Evolutionary conservation across 2,329 filamentous ascomycete genomes (phyloP).

Genomic region (Paecilomyces variotii): DNA sequence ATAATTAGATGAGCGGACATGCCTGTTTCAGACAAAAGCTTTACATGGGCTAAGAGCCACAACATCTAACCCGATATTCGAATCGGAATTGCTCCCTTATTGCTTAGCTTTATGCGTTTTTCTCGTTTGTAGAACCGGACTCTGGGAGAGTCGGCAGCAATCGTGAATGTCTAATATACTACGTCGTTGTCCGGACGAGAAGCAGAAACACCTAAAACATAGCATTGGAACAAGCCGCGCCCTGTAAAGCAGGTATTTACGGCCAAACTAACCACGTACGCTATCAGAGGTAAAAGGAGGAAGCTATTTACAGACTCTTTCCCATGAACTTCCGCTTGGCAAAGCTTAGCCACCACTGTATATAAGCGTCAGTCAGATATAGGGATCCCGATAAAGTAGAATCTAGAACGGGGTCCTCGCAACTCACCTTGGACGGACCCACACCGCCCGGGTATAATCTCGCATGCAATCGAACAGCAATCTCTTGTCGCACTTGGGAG

Average conservation of each 20-base stretch:
- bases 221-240: background rate
- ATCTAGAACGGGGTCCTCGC: conserved; percentile 19
- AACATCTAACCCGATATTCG: background rate
- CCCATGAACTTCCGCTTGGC: conserved; percentile 99
- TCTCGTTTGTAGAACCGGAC: background rate
- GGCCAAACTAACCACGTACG: background rate
- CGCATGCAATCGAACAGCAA: conserved; percentile 72
- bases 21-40: background rate
- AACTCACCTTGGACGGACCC: conserved; percentile 55
- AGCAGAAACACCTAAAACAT: background rate
- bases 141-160: background rate
- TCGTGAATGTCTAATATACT: background rate
- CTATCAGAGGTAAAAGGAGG: background rate
- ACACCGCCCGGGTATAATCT: conserved; percentile 74
- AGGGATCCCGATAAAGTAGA: background rate
- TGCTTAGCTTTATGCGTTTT: background rate
- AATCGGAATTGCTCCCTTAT: background rate
- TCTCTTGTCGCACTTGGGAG: conserved; percentile 85
- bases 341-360: conserved; percentile 97
- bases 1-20: background rate
- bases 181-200: background rate
- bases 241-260: background rate
- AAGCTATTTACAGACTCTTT: conserved; percentile 60
- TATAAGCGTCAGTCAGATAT: conserved; percentile 15
- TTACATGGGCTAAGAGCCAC: background rate